Evolutionary conservation across 371 early-diverging fungal genomes (phyloP).

Genomic region (Lichtheimia hyalospora): DNA sequence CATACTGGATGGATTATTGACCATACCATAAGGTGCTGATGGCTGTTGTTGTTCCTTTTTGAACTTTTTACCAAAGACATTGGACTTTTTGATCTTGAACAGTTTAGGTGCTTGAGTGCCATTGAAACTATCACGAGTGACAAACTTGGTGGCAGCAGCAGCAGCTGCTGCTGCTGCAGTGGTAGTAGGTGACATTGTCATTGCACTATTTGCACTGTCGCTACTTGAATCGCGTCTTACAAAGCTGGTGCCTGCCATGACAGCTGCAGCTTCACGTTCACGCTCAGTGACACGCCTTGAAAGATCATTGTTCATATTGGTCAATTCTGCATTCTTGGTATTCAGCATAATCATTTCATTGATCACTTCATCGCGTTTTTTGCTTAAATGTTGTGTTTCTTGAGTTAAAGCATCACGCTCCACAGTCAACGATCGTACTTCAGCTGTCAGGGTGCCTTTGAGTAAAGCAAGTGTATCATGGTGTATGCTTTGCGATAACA

Average conservation of each 20-base stretch:
- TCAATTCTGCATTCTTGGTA: constrained; percentile 53
- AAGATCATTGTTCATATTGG: constrained; percentile 56
- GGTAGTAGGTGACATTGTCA: constrained; percentile 17
- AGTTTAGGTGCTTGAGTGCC: constrained; percentile 31
- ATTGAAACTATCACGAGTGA: constrained; percentile 27
- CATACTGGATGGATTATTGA: background rate
- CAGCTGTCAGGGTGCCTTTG: constrained; percentile 13
- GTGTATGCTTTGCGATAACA: constrained; percentile 20
- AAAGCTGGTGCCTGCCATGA: constrained; percentile 25
- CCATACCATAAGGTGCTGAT: background rate
- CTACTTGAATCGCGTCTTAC: constrained; percentile 13
- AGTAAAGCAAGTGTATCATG: constrained; percentile 23
- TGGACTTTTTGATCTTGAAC: constrained; percentile 46
- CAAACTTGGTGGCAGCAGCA: constrained; percentile 16
- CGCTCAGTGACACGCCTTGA: constrained; percentile 42
- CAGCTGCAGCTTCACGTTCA: constrained; percentile 29
- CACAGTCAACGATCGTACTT: constrained; percentile 27
- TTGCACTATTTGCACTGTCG: constrained; percentile 14
- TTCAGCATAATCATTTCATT: constrained; percentile 56
- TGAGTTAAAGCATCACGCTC: constrained; percentile 28
- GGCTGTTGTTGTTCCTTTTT: constrained; percentile 4
- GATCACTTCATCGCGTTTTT: constrained; percentile 40
- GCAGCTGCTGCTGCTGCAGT: background rate
- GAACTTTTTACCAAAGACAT: constrained; percentile 50
- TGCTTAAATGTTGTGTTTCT: constrained; percentile 28